Conservation (phyloP, 2,329 filamentous ascomycete species). For the Fusarium acutatum region DNA sequence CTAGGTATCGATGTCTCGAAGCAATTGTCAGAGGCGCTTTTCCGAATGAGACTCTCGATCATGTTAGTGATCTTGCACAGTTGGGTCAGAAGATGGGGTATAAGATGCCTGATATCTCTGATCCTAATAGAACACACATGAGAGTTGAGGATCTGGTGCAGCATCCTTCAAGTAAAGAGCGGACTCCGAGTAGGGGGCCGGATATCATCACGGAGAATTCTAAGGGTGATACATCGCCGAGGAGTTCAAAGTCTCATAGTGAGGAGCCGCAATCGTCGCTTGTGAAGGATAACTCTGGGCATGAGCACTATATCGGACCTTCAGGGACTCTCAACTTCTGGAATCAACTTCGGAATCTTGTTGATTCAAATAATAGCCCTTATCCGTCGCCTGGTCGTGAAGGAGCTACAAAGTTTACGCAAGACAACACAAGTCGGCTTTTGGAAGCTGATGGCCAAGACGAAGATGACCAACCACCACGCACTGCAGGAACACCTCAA, state of each 20-base stretch:
- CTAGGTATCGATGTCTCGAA: constrained; percentile 48
- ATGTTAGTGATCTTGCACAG: constrained; percentile 42
- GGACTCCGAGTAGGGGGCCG: background rate
- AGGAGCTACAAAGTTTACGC: constrained; percentile 16
- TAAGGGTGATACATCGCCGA: background rate
- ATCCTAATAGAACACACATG: constrained; percentile 15
- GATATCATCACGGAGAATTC: background rate
- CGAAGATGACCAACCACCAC: constrained; percentile 12
- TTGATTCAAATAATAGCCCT: constrained; percentile 34
- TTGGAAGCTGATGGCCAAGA: constrained; percentile 27
- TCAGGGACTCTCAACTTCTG: constrained; percentile 50
- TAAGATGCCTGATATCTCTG: constrained; percentile 46
- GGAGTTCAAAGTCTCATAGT: constrained; percentile 15
- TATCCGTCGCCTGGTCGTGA: background rate
- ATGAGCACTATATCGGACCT: constrained; percentile 50
- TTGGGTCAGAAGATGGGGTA: constrained; percentile 45
- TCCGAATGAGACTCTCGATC: constrained; percentile 43
- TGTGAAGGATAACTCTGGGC: constrained; percentile 46
- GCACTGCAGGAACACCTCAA: background rate
- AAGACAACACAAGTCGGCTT: constrained; percentile 27
- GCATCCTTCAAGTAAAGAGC: background rate
- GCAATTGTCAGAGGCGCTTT: constrained; percentile 48
- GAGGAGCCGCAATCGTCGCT: constrained; percentile 39
- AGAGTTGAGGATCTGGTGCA: constrained; percentile 31
- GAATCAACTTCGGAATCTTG: constrained; percentile 46